Conservation (phyloP, 1,284 basidiomycete species). For the Ganoderma lingzhi region DNA sequence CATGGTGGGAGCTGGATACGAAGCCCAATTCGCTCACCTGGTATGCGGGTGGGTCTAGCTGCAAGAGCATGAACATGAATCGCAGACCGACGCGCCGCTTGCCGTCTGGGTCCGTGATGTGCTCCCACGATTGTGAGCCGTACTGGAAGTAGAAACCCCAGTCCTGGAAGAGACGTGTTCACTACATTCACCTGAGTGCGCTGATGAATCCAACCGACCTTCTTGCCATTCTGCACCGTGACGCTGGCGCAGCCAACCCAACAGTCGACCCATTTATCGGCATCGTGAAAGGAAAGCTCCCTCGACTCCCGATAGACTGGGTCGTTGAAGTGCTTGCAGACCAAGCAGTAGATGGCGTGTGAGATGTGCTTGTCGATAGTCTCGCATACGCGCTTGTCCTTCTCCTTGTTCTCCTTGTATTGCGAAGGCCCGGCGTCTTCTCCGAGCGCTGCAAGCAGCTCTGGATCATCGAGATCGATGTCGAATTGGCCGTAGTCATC, state of each 20-base stretch:
- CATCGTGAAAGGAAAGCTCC: conserved; percentile 42
- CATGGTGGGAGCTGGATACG: background rate
- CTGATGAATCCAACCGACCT: conserved; percentile 15
- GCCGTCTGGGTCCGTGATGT: conserved; percentile 61
- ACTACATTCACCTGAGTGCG: background rate
- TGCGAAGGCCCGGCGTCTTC: conserved; percentile 37
- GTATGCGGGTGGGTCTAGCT: conserved; percentile 72
- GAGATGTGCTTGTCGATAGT: conserved; percentile 63
- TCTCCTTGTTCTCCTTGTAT: conserved; percentile 42
- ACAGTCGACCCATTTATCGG: conserved; percentile 72
- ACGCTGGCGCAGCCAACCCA: conserved; percentile 83
- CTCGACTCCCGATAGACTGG: conserved; percentile 38
- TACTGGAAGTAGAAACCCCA: conserved; percentile 72
- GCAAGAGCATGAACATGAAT: conserved; percentile 73
- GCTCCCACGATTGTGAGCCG: conserved; percentile 67
- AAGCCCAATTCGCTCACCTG: conserved; percentile 48
- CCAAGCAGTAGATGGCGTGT: conserved; percentile 67
- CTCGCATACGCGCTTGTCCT: conserved; percentile 55
- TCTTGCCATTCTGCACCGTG: conserved; percentile 64
- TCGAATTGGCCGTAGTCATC: conserved; percentile 68
- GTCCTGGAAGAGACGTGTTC: conserved; percentile 48
- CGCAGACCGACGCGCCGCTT: conserved; percentile 72
- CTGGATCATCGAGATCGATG: conserved; percentile 68
- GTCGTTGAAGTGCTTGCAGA: conserved; percentile 60
- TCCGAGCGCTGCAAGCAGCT: conserved; percentile 61